Conservation (phyloP, 192 early-diverging fungal genomes). For the Radiomyces spectabilis region DNA sequence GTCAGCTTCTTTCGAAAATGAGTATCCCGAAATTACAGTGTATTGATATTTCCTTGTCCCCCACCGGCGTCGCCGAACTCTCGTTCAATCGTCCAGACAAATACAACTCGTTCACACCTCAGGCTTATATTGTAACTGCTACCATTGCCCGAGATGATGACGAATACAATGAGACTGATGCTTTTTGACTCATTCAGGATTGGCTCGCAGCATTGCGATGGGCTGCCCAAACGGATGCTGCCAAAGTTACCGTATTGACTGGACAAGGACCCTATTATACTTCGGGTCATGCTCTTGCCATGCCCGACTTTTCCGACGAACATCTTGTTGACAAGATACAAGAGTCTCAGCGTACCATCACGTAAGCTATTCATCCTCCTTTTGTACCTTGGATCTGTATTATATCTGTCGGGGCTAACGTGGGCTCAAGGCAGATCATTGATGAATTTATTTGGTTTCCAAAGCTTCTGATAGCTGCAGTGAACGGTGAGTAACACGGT, state of each 20-base stretch:
- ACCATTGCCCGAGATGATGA: background rate
- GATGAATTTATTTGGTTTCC: slow-evolving; percentile 50
- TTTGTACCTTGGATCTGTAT: background rate
- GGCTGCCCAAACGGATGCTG: slow-evolving; percentile 31
- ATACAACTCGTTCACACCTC: slow-evolving; percentile 47
- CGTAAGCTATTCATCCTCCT: background rate
- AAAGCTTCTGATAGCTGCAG: slow-evolving; percentile 55
- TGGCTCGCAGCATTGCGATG: slow-evolving; percentile 50
- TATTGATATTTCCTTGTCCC: slow-evolving; percentile 27
- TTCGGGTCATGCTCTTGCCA: slow-evolving; percentile 48
- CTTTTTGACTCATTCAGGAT: slow-evolving; percentile 18
- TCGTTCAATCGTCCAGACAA: slow-evolving; percentile 49
- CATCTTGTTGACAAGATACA: background rate
- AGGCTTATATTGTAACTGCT: slow-evolving; percentile 39
- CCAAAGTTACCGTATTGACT: slow-evolving; percentile 50
- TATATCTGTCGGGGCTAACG: no score
- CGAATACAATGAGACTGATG: background rate
- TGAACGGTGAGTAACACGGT: slow-evolving; percentile 41
- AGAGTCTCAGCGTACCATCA: background rate
- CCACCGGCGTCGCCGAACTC: slow-evolving; percentile 48
- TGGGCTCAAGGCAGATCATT: background rate
- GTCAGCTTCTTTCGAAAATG: no score
- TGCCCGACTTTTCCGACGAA: slow-evolving; percentile 3
- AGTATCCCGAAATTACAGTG: slow-evolving; percentile 23
- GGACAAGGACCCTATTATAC: slow-evolving; percentile 56